Conservation (phyloP, 208 protist genomes). For the Trypanosoma caninum region DNA sequence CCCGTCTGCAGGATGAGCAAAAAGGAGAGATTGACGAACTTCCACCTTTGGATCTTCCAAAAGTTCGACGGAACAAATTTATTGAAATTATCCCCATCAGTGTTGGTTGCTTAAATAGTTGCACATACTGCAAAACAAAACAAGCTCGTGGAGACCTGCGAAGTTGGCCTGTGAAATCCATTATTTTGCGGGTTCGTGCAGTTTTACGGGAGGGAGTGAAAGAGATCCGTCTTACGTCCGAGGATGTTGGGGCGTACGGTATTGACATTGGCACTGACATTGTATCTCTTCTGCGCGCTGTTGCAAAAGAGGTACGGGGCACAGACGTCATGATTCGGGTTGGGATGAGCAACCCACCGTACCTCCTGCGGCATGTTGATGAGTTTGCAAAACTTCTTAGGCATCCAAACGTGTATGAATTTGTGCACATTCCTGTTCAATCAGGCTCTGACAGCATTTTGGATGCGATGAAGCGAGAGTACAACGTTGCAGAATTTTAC, state of each 20-base stretch:
- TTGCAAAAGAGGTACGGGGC: slow-evolving; percentile 33
- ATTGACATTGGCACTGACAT: slow-evolving; percentile 61
- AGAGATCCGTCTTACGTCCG: slow-evolving; percentile 82
- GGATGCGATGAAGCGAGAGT: slow-evolving; percentile 75
- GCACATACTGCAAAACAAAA: slow-evolving; percentile 93
- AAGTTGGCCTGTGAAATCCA: slow-evolving; percentile 50
- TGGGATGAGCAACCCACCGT: slow-evolving; percentile 87
- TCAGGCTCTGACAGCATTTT: slow-evolving; percentile 63
- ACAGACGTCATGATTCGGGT: slow-evolving; percentile 73
- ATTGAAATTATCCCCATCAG: slow-evolving; percentile 89
- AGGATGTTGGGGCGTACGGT: slow-evolving; percentile 87
- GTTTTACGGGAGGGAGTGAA: slow-evolving; percentile 54
- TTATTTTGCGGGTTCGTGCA: slow-evolving; percentile 41
- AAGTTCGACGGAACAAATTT: slow-evolving; percentile 72
- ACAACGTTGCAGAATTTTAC: slow-evolving; percentile 61
- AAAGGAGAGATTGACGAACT: slow-evolving; percentile 21
- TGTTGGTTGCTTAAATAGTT: slow-evolving; percentile 81
- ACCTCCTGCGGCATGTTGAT: slow-evolving; percentile 68
- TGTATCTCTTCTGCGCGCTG: slow-evolving; percentile 42
- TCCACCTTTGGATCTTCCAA: slow-evolving; percentile 66
- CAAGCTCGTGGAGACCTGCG: slow-evolving; percentile 73
- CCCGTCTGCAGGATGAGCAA: background rate
- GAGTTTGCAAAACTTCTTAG: slow-evolving; percentile 43
- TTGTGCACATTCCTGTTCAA: slow-evolving; percentile 89
- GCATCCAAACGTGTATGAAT: slow-evolving; percentile 72